Evolutionary conservation across 176 grass and related monocot genomes (phyloP), one percentile per base, ranked within the genome.

Genomic region (Leersia perrieri): DNA sequence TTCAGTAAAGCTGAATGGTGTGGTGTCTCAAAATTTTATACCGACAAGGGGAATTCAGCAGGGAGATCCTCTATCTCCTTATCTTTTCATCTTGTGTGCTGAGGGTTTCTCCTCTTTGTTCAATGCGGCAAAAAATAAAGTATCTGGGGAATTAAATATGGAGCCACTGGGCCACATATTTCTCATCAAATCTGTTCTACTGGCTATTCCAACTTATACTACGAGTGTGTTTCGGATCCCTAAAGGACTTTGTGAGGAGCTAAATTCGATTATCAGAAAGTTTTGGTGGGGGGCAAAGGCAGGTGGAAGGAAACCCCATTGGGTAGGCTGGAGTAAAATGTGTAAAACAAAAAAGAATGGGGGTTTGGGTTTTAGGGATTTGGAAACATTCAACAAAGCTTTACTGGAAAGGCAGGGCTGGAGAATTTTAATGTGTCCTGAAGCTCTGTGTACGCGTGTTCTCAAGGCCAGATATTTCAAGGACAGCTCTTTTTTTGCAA

Each of bases 301-400:
- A 58, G 18, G 18, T 23, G 18, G 53, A 58, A 22, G 53, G 1
- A n/a, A n/a, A n/a, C n/a, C n/a, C n/a, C n/a, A n/a, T n/a, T n/a
- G n/a, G n/a, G n/a, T n/a, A n/a, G n/a, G n/a, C n/a, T n/a, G n/a
- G n/a, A n/a, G n/a, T n/a, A n/a, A n/a, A n/a, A n/a, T n/a, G n/a
- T n/a, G n/a, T n/a, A n/a, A n/a, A n/a, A n/a, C n/a, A n/a, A n/a
- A n/a, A n/a, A n/a, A n/a, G n/a, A n/a, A n/a, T n/a, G n/a, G n/a
- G n/a, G n/a, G n/a, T n/a, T n/a, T n/a, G n/a, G n/a, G n/a, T n/a
- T n/a, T n/a, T n/a, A n/a, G n/a, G n/a, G n/a, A n/a, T n/a, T n/a
- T n/a, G n/a, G 1, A 4, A 3, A 14, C 5, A 39, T 66, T 8
- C 1, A 5, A 1, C 0, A 1, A 22, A n/a, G n/a, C n/a, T n/a